Evolutionary conservation across 2,329 filamentous ascomycete species (phyloP).

Genomic region (Gyromitra esculenta): DNA sequence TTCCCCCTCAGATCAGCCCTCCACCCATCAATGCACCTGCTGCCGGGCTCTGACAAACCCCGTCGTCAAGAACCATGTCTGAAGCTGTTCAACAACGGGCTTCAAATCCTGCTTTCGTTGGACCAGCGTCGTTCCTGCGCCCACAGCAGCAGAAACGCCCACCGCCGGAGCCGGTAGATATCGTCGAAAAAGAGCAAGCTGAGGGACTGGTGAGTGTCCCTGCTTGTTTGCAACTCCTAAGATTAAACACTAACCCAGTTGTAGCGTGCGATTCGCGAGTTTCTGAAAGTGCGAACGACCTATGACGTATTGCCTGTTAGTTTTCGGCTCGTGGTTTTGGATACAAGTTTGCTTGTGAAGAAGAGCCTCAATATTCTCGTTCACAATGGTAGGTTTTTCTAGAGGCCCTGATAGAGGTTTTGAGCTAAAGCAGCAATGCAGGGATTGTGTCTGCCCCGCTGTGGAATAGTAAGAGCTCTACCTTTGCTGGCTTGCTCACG

Average conservation of each 20-base stretch:
- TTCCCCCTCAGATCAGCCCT: slow-evolving; percentile 25
- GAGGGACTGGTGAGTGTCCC: slow-evolving; percentile 55
- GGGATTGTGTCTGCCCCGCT: slow-evolving; percentile 96
- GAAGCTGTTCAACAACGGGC: slow-evolving; percentile 45
- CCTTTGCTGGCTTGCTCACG: slow-evolving; percentile 92
- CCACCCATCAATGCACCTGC: slow-evolving; percentile 50
- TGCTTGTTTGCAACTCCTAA: background rate
- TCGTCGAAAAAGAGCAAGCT: slow-evolving; percentile 56
- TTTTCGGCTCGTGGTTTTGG: slow-evolving; percentile 88
- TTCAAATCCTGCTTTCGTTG: slow-evolving; percentile 49
- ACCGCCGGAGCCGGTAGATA: slow-evolving; percentile 51
- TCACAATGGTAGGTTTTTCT: slow-evolving; percentile 78
- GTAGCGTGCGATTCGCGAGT: slow-evolving; percentile 90
- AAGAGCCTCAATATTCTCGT: slow-evolving; percentile 95
- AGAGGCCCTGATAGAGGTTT: background rate
- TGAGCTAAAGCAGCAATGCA: slow-evolving; percentile 61
- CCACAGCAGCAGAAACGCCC: slow-evolving; percentile 46
- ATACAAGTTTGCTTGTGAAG: slow-evolving; percentile 93
- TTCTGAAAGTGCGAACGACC: slow-evolving; percentile 93
- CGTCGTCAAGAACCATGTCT: slow-evolving; percentile 53
- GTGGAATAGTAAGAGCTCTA: slow-evolving; percentile 93
- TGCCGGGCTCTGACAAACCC: slow-evolving; percentile 43
- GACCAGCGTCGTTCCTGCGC: slow-evolving; percentile 55
- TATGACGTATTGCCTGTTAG: slow-evolving; percentile 97
- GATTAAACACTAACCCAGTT: background rate